Evolutionary conservation across 768 basidiomycete genomes (phyloP).

Genomic region (Suillus subluteus): DNA sequence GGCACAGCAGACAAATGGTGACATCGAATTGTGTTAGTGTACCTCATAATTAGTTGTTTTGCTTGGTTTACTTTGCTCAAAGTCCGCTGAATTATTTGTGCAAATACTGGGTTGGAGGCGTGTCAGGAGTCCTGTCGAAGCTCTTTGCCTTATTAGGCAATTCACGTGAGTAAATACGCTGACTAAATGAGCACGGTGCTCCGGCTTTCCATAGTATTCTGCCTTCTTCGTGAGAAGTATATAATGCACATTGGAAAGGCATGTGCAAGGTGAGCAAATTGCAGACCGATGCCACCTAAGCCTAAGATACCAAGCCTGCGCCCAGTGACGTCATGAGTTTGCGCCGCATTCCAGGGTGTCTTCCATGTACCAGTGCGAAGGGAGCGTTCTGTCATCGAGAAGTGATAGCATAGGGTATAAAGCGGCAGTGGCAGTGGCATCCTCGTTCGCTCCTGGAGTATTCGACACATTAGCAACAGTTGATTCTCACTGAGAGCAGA

Average conservation of each 20-base stretch:
- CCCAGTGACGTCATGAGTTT: slow-evolving; percentile 61
- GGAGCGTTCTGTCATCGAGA: slow-evolving; percentile 58
- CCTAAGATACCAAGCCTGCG: slow-evolving; percentile 71
- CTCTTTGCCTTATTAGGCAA: too few species aligned
- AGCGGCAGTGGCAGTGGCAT: slow-evolving; percentile 83
- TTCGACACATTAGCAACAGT: slow-evolving; percentile 49
- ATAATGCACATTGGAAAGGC: slow-evolving; percentile 87
- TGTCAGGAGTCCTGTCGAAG: too few species aligned
- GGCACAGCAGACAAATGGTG: not conserved
- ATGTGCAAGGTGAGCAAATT: slow-evolving; percentile 66
- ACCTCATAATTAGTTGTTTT: not conserved
- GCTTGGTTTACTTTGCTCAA: too few species aligned
- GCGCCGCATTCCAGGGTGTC: slow-evolving; percentile 45
- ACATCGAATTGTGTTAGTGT: not conserved
- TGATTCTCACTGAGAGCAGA: slow-evolving; percentile 15
- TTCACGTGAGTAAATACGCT: too few species aligned
- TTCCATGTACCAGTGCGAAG: slow-evolving; percentile 62
- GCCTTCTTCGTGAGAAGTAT: slow-evolving; percentile 55
- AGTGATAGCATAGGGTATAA: slow-evolving; percentile 79
- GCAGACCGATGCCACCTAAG: slow-evolving; percentile 68
- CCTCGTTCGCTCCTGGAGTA: slow-evolving; percentile 83
- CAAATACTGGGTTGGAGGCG: too few species aligned
- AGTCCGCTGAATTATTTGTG: too few species aligned
- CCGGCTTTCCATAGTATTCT: too few species aligned
- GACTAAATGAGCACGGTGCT: too few species aligned